These are phyloP conservation scores for Elongisporangium anandrum DNA, from an alignment of 352 stramenopile genomes.

Conservation along the genomic window DNA sequence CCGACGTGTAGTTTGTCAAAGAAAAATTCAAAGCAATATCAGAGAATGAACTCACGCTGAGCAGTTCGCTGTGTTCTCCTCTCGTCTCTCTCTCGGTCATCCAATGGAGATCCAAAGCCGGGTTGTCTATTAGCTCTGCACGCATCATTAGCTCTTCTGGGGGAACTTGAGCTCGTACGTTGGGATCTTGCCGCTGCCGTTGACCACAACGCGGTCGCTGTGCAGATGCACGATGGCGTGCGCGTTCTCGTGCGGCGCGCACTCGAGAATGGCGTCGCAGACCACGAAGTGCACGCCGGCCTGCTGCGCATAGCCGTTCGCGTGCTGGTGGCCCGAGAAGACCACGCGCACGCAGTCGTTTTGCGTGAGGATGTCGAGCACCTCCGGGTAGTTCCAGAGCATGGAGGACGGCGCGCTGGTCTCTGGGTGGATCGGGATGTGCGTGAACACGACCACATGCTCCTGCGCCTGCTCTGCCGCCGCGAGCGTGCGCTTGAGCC, in stretches of 20 bases:
- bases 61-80: not conserved
- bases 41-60: slow-evolving; percentile 8
- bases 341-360: slow-evolving; percentile 49
- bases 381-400: slow-evolving; percentile 78
- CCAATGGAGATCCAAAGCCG: not conserved
- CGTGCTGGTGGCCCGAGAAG: slow-evolving; percentile 70
- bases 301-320: slow-evolving; percentile 42
- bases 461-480: slow-evolving; percentile 21
- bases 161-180: slow-evolving; percentile 47
- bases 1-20: not conserved
- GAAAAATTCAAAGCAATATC: slow-evolving; percentile 14
- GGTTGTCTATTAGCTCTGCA: not conserved
- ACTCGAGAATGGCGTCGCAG: slow-evolving; percentile 69
- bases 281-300: slow-evolving; percentile 65
- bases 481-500: slow-evolving; percentile 36
- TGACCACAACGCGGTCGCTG: slow-evolving; percentile 40
- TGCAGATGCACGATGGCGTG: slow-evolving; percentile 62
- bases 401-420: slow-evolving; percentile 34
- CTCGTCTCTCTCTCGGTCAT: not conserved
- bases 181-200: slow-evolving; percentile 58
- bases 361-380: slow-evolving; percentile 39
- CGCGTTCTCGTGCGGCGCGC: slow-evolving; percentile 42
- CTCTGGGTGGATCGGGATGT: slow-evolving; percentile 59
- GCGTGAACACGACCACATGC: slow-evolving; percentile 69
- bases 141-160: not conserved